These are phyloP conservation scores for Chlamydomonas sp. DNA, from an alignment of 139 green algal species.

Conservation along the genomic window DNA sequence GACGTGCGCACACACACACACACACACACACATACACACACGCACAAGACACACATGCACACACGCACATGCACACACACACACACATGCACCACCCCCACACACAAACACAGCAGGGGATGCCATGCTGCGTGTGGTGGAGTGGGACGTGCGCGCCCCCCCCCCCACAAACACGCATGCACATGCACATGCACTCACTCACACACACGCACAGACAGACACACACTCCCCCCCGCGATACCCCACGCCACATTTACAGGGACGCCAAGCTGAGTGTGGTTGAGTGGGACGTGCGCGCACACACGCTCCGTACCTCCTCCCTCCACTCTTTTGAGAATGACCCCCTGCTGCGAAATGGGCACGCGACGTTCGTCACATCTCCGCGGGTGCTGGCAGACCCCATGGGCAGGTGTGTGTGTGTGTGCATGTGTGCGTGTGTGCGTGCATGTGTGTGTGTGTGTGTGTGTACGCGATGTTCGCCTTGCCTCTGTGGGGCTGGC, in stretches of 20 bases:
- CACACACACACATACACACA: no score
- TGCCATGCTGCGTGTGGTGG: no score
- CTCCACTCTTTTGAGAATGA: slow-evolving; percentile 84
- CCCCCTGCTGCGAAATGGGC: slow-evolving; percentile 7
- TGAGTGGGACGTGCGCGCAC: slow-evolving; percentile 60
- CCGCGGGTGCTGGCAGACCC: slow-evolving; percentile 4
- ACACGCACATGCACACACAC: no score
- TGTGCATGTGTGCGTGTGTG: neutral
- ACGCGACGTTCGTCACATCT: slow-evolving; percentile 1
- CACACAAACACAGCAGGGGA: no score
- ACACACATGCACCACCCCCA: no score
- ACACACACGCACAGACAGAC: no score
- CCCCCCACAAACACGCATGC: no score
- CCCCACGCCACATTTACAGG: slow-evolving; percentile 28
- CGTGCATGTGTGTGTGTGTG: neutral
- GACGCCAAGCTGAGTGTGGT: slow-evolving; percentile 86
- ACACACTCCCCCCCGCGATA: neutral
- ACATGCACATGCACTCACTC: no score
- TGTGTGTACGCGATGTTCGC: no score
- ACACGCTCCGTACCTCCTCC: slow-evolving; percentile 46
- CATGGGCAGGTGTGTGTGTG: neutral
- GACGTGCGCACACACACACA: slow-evolving; percentile 47
- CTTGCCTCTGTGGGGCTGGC: no score
- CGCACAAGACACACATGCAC: no score
- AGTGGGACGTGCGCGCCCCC: no score